Evolutionary conservation across 1,284 basidiomycete species (phyloP).

Genomic region (Serendipita sp.): DNA sequence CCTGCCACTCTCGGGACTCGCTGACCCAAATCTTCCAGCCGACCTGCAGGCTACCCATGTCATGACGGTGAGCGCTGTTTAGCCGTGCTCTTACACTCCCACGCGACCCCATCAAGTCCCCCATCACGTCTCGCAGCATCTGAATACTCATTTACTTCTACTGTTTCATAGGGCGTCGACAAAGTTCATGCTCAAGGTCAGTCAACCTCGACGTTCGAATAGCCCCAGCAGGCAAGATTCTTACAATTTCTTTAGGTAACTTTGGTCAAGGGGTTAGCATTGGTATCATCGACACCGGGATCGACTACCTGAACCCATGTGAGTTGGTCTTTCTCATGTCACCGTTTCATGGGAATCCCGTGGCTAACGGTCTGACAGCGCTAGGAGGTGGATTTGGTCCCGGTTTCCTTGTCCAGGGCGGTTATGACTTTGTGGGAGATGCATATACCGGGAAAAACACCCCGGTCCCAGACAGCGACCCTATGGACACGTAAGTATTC

Average conservation of each 20-base stretch:
- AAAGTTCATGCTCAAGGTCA: neutral
- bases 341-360: neutral
- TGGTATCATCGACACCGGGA: constrained; percentile 28
- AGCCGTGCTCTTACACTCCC: too few relatives aligned
- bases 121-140: neutral
- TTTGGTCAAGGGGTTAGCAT: constrained; percentile 30
- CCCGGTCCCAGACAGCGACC: constrained; percentile 32
- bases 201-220: neutral
- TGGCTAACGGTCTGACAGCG: neutral
- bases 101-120: neutral
- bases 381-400: constrained; percentile 31
- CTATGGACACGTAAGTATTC: constrained; percentile 27
- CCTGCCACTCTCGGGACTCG: neutral
- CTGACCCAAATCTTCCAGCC: neutral
- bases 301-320: neutral
- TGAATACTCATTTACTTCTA: neutral
- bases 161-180: neutral
- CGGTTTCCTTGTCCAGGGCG: constrained; percentile 24
- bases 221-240: neutral
- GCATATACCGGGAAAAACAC: constrained; percentile 27
- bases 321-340: neutral
- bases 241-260: neutral
- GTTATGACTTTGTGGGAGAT: constrained; percentile 35
- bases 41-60: constrained; percentile 4
- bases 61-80: neutral